phyloP scores from a whole-genome alignment of 176 grass and related monocot species.

The Zea mays region Zm-B73-REFERENCE-NAM-5.0 NC_050100.1:217161001-217161500 shows the following conservation, averaged over 20 bases:
- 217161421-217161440: too few relatives aligned
- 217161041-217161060: neutral
- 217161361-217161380: too few relatives aligned
- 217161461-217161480: too few relatives aligned
- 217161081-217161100: conserved; percentile 13
- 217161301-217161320: too few relatives aligned
- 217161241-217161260: neutral
- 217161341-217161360: too few relatives aligned
- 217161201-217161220: conserved; percentile 96
- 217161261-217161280: too few relatives aligned
- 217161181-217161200: conserved; percentile 95
- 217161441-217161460: too few relatives aligned
- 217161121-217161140: conserved; percentile 10
- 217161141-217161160: neutral
- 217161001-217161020: neutral
- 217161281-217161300: too few relatives aligned
- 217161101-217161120: conserved; percentile 8
- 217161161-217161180: conserved; percentile 34
- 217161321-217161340: too few relatives aligned
- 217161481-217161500: too few relatives aligned
- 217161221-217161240: conserved; percentile 18
- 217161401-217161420: too few relatives aligned
- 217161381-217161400: too few relatives aligned
- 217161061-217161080: conserved; percentile 92
- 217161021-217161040: neutral